These are phyloP conservation scores for Gastrolobium bilobum DNA, from an alignment of 306 rosid genomes.

Conservation along the genomic window DNA sequence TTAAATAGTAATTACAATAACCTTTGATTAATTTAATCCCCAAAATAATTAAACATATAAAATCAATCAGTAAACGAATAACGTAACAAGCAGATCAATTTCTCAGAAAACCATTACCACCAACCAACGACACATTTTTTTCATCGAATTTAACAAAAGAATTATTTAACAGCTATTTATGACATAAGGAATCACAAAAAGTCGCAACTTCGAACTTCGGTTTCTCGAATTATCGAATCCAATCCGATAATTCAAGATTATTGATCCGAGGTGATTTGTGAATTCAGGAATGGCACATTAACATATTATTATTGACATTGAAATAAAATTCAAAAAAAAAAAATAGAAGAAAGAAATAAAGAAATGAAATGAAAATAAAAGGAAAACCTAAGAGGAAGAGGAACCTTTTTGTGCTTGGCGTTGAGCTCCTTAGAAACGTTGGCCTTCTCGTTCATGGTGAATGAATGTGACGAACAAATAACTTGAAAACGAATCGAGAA, in stretches of 20 bases:
- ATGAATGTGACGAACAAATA: constrained; percentile 23
- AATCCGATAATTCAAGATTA: constrained; percentile 43
- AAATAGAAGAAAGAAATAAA: background rate
- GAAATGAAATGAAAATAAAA: background rate
- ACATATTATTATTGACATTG: background rate
- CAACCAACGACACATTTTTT: constrained; percentile 30
- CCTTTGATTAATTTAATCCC: background rate
- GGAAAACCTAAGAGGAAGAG: background rate
- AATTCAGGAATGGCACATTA: background rate
- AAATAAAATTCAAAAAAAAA: background rate
- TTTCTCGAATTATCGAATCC: constrained; percentile 34
- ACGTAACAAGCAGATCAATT: constrained; percentile 53
- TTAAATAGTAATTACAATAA: background rate
- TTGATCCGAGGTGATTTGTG: constrained; percentile 46
- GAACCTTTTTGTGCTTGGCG: constrained; percentile 92
- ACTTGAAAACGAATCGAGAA: background rate
- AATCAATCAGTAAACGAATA: background rate
- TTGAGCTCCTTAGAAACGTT: constrained; percentile 96
- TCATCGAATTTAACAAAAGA: background rate
- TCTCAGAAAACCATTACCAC: constrained; percentile 23
- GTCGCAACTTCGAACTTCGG: constrained; percentile 16
- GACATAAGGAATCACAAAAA: background rate
- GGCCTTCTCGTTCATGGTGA: constrained; percentile 96
- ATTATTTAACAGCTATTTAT: background rate
- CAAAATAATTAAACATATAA: background rate